These are phyloP conservation scores for Arbutus unedo DNA, from an alignment of 148 eudicot species.

Conservation along the genomic window DNA sequence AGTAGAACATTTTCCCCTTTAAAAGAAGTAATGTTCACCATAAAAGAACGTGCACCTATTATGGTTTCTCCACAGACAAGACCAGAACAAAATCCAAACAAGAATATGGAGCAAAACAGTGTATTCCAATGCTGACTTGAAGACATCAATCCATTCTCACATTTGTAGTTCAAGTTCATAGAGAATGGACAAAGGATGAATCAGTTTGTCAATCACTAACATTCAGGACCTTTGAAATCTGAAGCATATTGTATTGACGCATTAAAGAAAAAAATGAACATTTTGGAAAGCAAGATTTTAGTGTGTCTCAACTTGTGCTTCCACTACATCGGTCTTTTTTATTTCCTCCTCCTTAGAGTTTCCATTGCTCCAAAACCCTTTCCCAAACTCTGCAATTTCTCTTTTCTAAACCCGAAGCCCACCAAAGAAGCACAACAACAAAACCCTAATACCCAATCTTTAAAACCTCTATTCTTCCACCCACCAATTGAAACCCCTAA, in stretches of 20 bases:
- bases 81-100: neutral
- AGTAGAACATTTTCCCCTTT: no score
- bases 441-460: constrained; percentile 63
- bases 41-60: no score
- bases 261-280: constrained; percentile 21
- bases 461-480: constrained; percentile 37
- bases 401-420: constrained; percentile 44
- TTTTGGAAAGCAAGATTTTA: neutral
- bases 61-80: neutral
- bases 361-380: constrained; percentile 27
- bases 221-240: neutral
- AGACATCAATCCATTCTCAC: neutral
- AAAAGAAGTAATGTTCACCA: no score
- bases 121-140: neutral
- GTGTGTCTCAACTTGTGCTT: neutral
- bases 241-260: neutral
- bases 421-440: constrained; percentile 58
- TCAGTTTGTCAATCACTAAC: neutral
- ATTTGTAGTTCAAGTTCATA: neutral
- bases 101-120: neutral
- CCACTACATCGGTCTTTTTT: constrained; percentile 23
- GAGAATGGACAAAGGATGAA: neutral
- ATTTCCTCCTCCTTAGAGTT: constrained; percentile 24
- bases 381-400: constrained; percentile 29
- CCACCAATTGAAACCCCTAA: constrained; percentile 37